Evolutionary conservation across 164 flowering plant genomes (phyloP).

Genomic region (Houttuynia cordata): DNA sequence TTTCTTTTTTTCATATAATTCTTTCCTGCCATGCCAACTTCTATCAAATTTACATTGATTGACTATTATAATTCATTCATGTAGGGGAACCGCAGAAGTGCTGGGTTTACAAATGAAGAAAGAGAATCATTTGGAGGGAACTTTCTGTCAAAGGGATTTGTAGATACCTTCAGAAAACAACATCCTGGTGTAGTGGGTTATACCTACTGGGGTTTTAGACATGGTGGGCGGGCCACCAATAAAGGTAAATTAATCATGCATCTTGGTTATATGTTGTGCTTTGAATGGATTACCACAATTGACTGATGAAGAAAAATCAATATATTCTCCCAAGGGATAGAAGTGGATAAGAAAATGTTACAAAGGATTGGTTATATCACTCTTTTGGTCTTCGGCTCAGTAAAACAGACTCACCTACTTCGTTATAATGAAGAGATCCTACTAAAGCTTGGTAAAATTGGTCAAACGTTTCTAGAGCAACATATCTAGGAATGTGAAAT

Average conservation of each 20-base stretch:
- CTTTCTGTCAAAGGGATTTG: constrained; percentile 64
- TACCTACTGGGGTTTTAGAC: constrained; percentile 96
- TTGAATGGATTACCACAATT: not conserved
- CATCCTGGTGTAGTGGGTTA: constrained; percentile 92
- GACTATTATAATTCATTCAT: not conserved
- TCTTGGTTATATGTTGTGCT: not conserved
- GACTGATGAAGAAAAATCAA: too few species aligned
- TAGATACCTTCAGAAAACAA: constrained; percentile 83
- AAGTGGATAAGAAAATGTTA: too few species aligned
- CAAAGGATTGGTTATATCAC: too few species aligned
- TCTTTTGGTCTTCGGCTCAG: too few species aligned
- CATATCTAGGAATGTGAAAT: too few species aligned
- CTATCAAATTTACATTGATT: too few species aligned
- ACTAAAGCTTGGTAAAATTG: too few species aligned
- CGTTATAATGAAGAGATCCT: too few species aligned
- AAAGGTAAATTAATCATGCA: constrained; percentile 36
- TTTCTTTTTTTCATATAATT: too few species aligned
- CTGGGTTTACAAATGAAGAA: constrained; percentile 94
- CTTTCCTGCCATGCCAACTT: not conserved
- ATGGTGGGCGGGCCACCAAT: constrained; percentile 60
- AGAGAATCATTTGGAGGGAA: constrained; percentile 67
- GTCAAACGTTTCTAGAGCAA: too few species aligned
- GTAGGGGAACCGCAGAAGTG: constrained; percentile 90
- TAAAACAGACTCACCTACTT: too few species aligned
- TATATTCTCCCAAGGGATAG: too few species aligned